Evolutionary conservation across 2,329 filamentous ascomycete genomes (phyloP).

Genomic region (Cercospora nicotianae): DNA sequence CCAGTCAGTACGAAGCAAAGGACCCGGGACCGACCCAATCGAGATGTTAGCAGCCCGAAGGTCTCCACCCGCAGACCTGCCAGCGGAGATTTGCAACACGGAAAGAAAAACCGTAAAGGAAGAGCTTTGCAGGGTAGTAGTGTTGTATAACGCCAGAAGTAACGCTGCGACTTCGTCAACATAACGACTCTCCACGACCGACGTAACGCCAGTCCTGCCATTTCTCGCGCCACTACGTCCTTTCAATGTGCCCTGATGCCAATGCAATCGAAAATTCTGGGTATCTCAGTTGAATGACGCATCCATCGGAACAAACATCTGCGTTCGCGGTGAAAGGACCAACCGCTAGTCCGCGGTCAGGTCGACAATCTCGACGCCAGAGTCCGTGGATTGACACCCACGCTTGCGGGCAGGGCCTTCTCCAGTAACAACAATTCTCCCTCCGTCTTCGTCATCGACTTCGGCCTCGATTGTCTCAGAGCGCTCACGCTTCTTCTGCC

Average conservation of each 20-base stretch:
- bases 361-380: constrained; percentile 30
- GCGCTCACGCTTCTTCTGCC: constrained; percentile 27
- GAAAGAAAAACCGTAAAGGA: no score
- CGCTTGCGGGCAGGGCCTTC: constrained; percentile 18
- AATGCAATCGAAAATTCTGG: background rate
- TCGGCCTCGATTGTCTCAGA: constrained; percentile 19
- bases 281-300: constrained; percentile 2
- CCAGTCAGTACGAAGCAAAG: no score
- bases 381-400: constrained; percentile 20
- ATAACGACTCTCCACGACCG: no score
- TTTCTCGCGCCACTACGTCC: background rate
- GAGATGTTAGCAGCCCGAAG: no score
- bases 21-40: no score
- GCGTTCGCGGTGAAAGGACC: background rate
- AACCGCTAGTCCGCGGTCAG: constrained; percentile 28
- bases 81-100: no score
- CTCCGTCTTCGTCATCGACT: constrained; percentile 22
- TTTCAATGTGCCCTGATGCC: background rate
- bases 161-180: no score
- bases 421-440: constrained; percentile 9
- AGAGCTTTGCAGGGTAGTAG: no score
- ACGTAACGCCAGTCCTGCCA: no score
- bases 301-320: background rate
- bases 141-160: no score
- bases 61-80: no score